These are phyloP conservation scores for Salinomyces thailandicus DNA, from an alignment of 2,329 filamentous ascomycete species.

Conservation along the genomic window DNA sequence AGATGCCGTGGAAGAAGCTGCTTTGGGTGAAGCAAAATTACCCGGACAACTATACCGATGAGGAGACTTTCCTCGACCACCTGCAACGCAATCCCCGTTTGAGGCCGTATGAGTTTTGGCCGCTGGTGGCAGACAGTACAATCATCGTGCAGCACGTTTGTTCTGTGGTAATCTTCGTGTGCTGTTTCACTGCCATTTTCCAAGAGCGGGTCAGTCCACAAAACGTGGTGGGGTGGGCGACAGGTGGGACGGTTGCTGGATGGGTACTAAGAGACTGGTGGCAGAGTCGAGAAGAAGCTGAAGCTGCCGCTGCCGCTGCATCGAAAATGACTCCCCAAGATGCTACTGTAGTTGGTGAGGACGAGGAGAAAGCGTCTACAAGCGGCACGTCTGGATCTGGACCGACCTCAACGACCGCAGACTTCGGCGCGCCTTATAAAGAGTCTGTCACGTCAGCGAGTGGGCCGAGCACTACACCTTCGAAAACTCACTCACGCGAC, in stretches of 20 bases:
- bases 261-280: slow-evolving; percentile 91
- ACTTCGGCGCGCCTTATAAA: slow-evolving; percentile 17
- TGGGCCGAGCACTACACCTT: neutral
- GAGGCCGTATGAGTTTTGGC: slow-evolving; percentile 96
- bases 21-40: slow-evolving; percentile 97
- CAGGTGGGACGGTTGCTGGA: slow-evolving; percentile 68
- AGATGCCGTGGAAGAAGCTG: slow-evolving; percentile 82
- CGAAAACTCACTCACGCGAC: slow-evolving; percentile 37
- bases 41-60: slow-evolving; percentile 98
- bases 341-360: slow-evolving; percentile 4
- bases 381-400: slow-evolving; percentile 5
- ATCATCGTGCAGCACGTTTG: slow-evolving; percentile 96
- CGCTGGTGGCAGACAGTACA: slow-evolving; percentile 84
- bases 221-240: slow-evolving; percentile 79
- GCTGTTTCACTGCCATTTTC: slow-evolving; percentile 85
- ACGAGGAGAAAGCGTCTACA: slow-evolving; percentile 8
- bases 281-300: slow-evolving; percentile 61
- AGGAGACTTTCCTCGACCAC: slow-evolving; percentile 90
- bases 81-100: slow-evolving; percentile 88
- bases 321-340: slow-evolving; percentile 1
- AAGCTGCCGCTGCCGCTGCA: slow-evolving; percentile 13
- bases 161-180: slow-evolving; percentile 86
- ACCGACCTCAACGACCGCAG: slow-evolving; percentile 7
- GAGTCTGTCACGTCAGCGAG: slow-evolving; percentile 4
- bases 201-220: slow-evolving; percentile 79